These are phyloP conservation scores for Aspergillus sp. DNA, from an alignment of 2,329 filamentous ascomycete genomes.

Conservation along the genomic window DNA sequence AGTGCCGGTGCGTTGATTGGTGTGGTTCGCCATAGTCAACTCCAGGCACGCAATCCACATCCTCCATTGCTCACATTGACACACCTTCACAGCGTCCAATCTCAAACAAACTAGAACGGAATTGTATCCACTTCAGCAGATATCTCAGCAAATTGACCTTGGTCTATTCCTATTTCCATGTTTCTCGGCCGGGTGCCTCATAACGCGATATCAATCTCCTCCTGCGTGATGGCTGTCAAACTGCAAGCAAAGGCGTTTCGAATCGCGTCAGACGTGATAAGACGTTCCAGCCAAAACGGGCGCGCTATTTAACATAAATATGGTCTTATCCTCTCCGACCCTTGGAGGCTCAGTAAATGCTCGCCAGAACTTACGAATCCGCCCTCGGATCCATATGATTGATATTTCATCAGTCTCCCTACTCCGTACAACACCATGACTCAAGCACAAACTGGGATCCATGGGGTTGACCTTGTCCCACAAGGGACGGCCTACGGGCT, in stretches of 20 bases:
- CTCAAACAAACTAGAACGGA: not conserved
- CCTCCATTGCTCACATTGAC: constrained; percentile 13
- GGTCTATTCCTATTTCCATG: not conserved
- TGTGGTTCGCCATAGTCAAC: constrained; percentile 3
- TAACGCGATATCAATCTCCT: constrained; percentile 12
- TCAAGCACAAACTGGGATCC: not conserved
- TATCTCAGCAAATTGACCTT: not conserved
- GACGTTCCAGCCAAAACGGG: not conserved
- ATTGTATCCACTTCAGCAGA: constrained; percentile 1
- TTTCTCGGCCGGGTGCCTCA: constrained; percentile 11
- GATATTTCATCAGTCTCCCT: not conserved
- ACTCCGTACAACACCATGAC: not conserved
- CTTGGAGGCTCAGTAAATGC: not conserved
- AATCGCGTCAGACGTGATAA: constrained; percentile 1
- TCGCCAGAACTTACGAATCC: not conserved
- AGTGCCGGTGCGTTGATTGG: not conserved
- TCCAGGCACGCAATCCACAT: constrained; percentile 12
- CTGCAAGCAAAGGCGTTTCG: not conserved
- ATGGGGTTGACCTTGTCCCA: constrained; percentile 21
- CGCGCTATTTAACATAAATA: not conserved
- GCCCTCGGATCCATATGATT: not conserved
- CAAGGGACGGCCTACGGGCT: constrained; percentile 45
- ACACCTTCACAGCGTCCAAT: constrained; percentile 3
- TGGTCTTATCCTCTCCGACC: not conserved
- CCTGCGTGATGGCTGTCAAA: constrained; percentile 9